phyloP scores from a whole-genome alignment of 2,329 filamentous ascomycete species.

The Aspergillus sp. region DNA sequence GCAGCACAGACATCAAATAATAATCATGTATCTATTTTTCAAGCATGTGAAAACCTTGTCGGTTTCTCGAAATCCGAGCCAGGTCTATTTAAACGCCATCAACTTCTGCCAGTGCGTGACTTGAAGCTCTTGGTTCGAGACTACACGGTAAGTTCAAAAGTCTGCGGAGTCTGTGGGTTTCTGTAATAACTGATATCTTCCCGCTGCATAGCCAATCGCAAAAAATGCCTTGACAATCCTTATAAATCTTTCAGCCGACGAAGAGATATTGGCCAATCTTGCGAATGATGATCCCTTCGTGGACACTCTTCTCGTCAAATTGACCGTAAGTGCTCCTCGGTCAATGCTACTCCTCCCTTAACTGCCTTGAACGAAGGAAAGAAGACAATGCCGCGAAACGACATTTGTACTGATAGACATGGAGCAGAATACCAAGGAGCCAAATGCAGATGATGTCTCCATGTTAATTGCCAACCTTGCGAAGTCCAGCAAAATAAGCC shows the following conservation, averaged over 20 bases:
- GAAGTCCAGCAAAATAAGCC: constrained; percentile 73
- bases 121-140: constrained; percentile 85
- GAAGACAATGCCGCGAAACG: neutral
- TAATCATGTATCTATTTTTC: constrained; percentile 9
- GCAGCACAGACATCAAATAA: neutral
- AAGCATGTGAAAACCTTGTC: constrained; percentile 81
- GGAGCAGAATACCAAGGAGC: constrained; percentile 57
- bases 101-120: constrained; percentile 77
- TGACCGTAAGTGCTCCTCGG: constrained; percentile 67
- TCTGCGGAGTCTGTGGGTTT: neutral
- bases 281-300: constrained; percentile 79
- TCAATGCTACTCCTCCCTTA: neutral
- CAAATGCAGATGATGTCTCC: constrained; percentile 77
- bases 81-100: constrained; percentile 77
- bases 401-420: constrained; percentile 8
- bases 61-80: constrained; percentile 77
- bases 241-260: constrained; percentile 85
- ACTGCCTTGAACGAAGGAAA: neutral
- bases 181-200: neutral
- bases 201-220: constrained; percentile 68
- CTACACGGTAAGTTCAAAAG: constrained; percentile 62
- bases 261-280: constrained; percentile 70
- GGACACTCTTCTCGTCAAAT: constrained; percentile 67
- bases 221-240: constrained; percentile 77
- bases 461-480: constrained; percentile 93